Evolutionary conservation across 768 basidiomycete species (phyloP).

Genomic region (Boletus pseudo-olivaceus): DNA sequence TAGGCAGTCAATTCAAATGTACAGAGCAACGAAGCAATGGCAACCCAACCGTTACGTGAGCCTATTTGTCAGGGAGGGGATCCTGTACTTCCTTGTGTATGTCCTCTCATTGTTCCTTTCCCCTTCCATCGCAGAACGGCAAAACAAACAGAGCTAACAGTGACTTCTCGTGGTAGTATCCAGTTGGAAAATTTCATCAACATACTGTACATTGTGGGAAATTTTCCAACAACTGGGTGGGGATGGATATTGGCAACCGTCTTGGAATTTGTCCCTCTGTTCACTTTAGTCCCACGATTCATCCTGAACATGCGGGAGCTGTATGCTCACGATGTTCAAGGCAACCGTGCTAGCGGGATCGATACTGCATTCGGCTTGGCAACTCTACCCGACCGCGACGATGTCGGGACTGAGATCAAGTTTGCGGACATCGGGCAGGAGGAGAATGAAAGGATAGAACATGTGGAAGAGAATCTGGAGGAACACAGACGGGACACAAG

Average conservation of each 20-base stretch:
- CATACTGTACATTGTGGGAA: no score
- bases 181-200: neutral
- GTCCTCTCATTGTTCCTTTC: neutral
- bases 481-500: neutral
- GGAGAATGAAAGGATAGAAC: neutral
- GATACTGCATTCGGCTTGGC: slow-evolving; percentile 6
- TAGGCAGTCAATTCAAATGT: neutral
- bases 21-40: neutral
- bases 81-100: neutral
- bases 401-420: neutral
- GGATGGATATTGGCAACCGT: neutral
- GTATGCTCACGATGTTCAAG: neutral
- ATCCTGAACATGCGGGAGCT: slow-evolving; percentile 6
- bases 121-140: neutral
- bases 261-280: neutral
- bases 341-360: neutral
- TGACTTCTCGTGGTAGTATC: neutral
- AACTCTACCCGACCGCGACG: neutral
- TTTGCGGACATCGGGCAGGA: neutral
- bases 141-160: neutral
- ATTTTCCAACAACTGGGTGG: neutral
- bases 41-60: neutral
- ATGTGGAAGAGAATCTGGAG: neutral
- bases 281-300: slow-evolving; percentile 1
- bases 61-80: neutral